Base-by-base conservation (phyloP, 352 stramenopile species). In the Pythium folliculosum region DNA sequence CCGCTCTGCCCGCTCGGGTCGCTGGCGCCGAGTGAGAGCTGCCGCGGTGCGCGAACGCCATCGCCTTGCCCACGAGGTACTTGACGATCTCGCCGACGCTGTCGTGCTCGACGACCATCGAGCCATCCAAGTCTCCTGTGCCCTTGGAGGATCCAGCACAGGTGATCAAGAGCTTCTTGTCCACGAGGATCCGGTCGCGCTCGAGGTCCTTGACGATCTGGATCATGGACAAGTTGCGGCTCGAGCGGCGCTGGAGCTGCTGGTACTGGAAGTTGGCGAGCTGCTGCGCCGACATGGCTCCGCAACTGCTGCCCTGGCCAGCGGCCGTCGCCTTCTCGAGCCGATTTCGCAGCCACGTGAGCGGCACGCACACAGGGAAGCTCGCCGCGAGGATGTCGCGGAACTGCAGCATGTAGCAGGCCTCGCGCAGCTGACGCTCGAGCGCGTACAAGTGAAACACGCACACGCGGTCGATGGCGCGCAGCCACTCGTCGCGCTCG, bases 141-240 rank as follows among this genome's bases (percentile, higher is more conserved):
- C 27, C 27, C 37, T 43, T 43, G 3, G 14, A 47, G 9, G 40
- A 47, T 8, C 40, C 45, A 14, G n/a, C 60, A 40, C 60, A 44
- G 62, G 65, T 45, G 70, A 72, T 78, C 35, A 90, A 75, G 21
- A 85, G 72, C 10, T 73, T 73, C 13, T 80, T 71, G 60, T 91
- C 82, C 30, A 93, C 69, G 3, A 90, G 70, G 37, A 91, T 75
- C 23, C 79, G 76, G 57, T 93, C 84, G 0, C 84, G 82, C 38
- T 81, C 82, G n/a, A 93, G 70, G 40, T 93, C 84, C 22, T 91
- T 91, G 27, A 91, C 81, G 47, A 93, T 80, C 69, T 93, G 84
- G 30, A 88, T 71, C 81, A 93, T 91, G 54, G 76, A 84, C 65
- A 93, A 60, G 66, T 86, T 90, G 23, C 69, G 77, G 60, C 75